Conservation (phyloP, 352 stramenopile species). For the Phytophthora tubulina region DNA sequence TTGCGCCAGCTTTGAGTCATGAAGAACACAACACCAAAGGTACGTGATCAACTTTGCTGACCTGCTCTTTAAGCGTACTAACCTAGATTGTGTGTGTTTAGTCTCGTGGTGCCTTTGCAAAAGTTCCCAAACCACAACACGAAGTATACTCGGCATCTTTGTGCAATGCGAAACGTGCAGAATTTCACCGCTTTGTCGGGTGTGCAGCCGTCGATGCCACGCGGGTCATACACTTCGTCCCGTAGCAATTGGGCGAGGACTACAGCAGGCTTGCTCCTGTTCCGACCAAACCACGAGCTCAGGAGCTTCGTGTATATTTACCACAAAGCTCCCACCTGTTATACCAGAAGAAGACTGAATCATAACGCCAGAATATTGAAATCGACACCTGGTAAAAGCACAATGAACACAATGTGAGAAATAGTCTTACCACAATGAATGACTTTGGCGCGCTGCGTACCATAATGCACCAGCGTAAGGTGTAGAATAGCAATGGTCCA, state of each 20-base stretch:
- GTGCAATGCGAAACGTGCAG: conserved; percentile 60
- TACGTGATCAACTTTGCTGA: background rate
- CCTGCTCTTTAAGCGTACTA: no score
- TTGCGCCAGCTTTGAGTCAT: conserved; percentile 36
- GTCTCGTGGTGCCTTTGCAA: conserved; percentile 45
- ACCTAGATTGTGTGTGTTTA: conserved; percentile 20
- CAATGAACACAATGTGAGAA: background rate
- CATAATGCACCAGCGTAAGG: conserved; percentile 40
- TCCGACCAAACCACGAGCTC: background rate
- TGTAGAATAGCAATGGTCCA: conserved; percentile 44
- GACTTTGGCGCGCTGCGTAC: conserved; percentile 12
- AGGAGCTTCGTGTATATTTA: conserved; percentile 17
- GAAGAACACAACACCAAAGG: conserved; percentile 26
- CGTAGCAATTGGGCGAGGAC: conserved; percentile 19
- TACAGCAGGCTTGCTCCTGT: conserved; percentile 20
- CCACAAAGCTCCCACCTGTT: conserved; percentile 7
- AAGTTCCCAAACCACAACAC: conserved; percentile 42
- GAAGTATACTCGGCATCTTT: conserved; percentile 50
- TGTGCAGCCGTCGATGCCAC: conserved; percentile 68
- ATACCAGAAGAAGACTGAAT: conserved; percentile 27
- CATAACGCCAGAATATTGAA: conserved; percentile 28
- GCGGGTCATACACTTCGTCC: conserved; percentile 41
- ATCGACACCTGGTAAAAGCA: conserved; percentile 18
- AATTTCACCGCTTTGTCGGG: conserved; percentile 55
- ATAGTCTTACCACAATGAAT: background rate